phyloP scores from a whole-genome alignment of 768 basidiomycete genomes.

The Clitopilus passeckerianus region DNA sequence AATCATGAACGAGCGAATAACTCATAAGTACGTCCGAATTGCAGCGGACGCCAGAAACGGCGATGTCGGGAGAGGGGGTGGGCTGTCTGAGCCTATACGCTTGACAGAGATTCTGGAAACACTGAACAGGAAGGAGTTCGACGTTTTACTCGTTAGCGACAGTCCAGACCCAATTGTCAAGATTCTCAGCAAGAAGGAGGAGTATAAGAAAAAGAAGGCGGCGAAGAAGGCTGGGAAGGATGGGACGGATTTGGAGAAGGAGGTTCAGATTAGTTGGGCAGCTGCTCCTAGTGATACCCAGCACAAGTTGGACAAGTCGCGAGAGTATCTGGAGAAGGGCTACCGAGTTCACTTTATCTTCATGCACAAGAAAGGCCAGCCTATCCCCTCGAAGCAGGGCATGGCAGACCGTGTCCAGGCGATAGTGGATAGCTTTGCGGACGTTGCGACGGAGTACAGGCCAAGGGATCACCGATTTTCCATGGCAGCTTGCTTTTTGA shows the following conservation, averaged over 20 bases:
- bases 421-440: constrained; percentile 35
- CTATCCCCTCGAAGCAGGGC: constrained; percentile 27
- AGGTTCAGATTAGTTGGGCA: constrained; percentile 71
- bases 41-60: neutral
- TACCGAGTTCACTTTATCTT: constrained; percentile 52
- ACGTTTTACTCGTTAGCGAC: constrained; percentile 35
- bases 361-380: constrained; percentile 39
- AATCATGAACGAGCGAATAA: neutral
- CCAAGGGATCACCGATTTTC: constrained; percentile 31
- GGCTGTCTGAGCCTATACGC: neutral
- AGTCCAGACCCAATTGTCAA: constrained; percentile 34
- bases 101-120: neutral
- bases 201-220: constrained; percentile 31
- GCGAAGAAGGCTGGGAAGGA: constrained; percentile 30
- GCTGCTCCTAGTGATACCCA: constrained; percentile 52
- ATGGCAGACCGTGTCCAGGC: constrained; percentile 41
- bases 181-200: constrained; percentile 52
- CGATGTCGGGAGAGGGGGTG: neutral
- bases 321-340: constrained; percentile 56
- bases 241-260: constrained; percentile 41
- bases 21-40: neutral
- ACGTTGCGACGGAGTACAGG: constrained; percentile 52
- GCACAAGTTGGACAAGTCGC: constrained; percentile 60
- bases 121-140: neutral
- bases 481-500: constrained; percentile 38